phyloP scores from a whole-genome alignment of 768 basidiomycete species.

The Mycena filopes region DNA sequence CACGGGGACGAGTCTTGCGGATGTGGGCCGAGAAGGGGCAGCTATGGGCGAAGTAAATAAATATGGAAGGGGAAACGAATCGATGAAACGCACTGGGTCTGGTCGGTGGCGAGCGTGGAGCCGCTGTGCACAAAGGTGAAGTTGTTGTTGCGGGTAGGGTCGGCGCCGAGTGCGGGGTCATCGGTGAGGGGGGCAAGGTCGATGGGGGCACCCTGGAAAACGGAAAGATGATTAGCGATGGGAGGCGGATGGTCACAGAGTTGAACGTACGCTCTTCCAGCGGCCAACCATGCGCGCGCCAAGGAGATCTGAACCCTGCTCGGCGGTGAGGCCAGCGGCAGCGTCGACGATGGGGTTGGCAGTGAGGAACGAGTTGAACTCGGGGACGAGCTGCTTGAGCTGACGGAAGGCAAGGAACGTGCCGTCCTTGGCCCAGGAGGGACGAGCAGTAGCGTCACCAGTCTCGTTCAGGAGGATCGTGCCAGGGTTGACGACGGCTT shows the following conservation, averaged over 20 bases:
- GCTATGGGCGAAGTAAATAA: background rate
- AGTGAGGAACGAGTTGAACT: conserved; percentile 56
- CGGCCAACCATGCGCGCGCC: conserved; percentile 65
- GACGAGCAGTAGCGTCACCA: conserved; percentile 33
- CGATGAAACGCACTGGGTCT: conserved; percentile 5
- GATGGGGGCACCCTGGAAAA: conserved; percentile 20
- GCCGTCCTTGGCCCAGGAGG: conserved; percentile 41
- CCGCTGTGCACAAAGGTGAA: conserved; percentile 12
- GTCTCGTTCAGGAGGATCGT: conserved; percentile 38
- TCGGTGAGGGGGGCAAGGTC: conserved; percentile 19
- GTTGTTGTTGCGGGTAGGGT: conserved; percentile 26
- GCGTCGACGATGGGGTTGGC: conserved; percentile 50
- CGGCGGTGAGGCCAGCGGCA: conserved; percentile 46
- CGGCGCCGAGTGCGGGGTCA: conserved; percentile 21
- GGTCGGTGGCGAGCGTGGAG: conserved; percentile 3
- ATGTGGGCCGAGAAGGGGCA: conserved; percentile 19
- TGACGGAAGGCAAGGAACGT: conserved; percentile 43
- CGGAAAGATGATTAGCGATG: background rate
- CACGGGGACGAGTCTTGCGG: conserved; percentile 39
- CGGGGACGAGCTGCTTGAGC: conserved; percentile 36
- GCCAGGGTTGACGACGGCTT: conserved; percentile 29
- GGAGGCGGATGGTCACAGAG: background rate
- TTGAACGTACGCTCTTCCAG: conserved; percentile 60
- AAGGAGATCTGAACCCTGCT: conserved; percentile 59
- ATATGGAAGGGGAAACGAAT: too few species aligned